phyloP scores from a whole-genome alignment of 768 basidiomycete species.

The Russula abietina region DNA sequence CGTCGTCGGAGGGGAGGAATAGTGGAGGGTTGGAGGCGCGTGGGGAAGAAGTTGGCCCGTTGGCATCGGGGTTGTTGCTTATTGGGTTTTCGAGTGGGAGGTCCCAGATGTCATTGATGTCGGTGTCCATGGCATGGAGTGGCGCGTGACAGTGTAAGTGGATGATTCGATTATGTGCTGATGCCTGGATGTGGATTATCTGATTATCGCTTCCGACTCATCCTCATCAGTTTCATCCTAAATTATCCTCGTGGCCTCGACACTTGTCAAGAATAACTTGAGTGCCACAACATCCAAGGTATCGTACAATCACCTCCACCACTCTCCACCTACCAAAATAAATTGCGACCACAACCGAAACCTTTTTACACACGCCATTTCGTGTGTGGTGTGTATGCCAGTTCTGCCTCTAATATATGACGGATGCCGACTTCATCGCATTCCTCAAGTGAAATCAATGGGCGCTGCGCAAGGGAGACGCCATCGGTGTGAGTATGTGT shows the following conservation, averaged over 20 bases:
- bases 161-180: no score
- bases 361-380: no score
- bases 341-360: no score
- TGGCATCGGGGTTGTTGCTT: conserved; percentile 26
- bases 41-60: conserved; percentile 10
- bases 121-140: conserved; percentile 25
- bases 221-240: no score
- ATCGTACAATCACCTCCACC: no score
- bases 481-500: conserved; percentile 92
- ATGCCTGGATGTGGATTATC: no score
- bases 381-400: conserved; percentile 97
- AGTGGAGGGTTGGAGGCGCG: conserved; percentile 36
- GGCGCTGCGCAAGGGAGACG: conserved; percentile 52
- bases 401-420: conserved; percentile 91
- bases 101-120: conserved; percentile 58
- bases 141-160: conserved; percentile 3
- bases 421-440: conserved; percentile 63
- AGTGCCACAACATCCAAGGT: no score
- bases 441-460: conserved; percentile 64
- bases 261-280: no score
- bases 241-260: no score
- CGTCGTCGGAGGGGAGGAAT: conserved; percentile 53
- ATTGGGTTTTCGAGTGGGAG: conserved; percentile 31
- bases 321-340: no score
- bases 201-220: no score